These are phyloP conservation scores for Candida maris DNA, from an alignment of 805 yeast genomes.

Conservation along the genomic window DNA sequence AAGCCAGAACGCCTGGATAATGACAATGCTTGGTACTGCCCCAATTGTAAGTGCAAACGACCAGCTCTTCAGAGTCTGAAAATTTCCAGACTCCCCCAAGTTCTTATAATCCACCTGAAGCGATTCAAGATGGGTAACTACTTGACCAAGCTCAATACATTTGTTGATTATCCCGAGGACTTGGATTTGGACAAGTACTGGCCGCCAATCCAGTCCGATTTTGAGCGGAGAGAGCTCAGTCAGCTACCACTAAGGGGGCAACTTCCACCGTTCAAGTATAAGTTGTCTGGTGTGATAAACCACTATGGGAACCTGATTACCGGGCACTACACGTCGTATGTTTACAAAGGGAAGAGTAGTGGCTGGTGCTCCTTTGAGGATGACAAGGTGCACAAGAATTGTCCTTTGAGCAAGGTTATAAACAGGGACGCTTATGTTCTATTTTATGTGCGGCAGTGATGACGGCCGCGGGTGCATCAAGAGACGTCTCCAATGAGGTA, in stretches of 20 bases:
- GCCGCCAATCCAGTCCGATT: slow-evolving; percentile 48
- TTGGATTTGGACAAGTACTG: slow-evolving; percentile 61
- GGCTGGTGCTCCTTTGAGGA: slow-evolving; percentile 89
- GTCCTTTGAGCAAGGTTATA: slow-evolving; percentile 50
- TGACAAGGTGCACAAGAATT: slow-evolving; percentile 54
- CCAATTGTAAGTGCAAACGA: slow-evolving; percentile 61
- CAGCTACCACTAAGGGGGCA: slow-evolving; percentile 68
- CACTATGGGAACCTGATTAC: slow-evolving; percentile 80
- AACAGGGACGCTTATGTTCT: slow-evolving; percentile 79
- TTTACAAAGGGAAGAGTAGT: slow-evolving; percentile 52
- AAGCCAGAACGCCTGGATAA: slow-evolving; percentile 70
- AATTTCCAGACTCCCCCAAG: slow-evolving; percentile 74
- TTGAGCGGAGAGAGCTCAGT: slow-evolving; percentile 43
- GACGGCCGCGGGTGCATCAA: not conserved
- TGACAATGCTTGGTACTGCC: slow-evolving; percentile 83
- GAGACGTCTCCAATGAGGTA: slow-evolving; percentile 28
- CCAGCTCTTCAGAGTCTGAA: slow-evolving; percentile 64
- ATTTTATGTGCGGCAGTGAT: slow-evolving; percentile 55
- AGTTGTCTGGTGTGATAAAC: slow-evolving; percentile 74
- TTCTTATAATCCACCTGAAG: slow-evolving; percentile 80
- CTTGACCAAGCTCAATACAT: slow-evolving; percentile 57
- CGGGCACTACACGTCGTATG: slow-evolving; percentile 87
- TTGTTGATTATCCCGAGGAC: slow-evolving; percentile 63
- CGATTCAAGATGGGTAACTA: slow-evolving; percentile 60
- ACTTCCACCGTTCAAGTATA: slow-evolving; percentile 73